Conservation (phyloP, 192 early-diverging fungal genomes). For the Coemansia sp. region DNA sequence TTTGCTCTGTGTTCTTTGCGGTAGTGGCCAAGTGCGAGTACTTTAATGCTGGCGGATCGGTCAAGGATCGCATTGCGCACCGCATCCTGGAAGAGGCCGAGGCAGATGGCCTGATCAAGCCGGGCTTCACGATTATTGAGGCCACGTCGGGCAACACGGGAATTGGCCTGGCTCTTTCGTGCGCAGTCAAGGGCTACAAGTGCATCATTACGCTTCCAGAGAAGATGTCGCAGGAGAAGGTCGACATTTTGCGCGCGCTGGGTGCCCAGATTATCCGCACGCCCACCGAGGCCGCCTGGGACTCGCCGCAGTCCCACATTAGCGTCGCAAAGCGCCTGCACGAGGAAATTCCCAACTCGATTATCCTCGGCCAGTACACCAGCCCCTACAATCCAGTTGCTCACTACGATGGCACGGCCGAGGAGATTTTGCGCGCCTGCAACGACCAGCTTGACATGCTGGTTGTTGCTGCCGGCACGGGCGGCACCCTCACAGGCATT, state of each 20-base stretch:
- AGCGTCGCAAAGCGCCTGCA: slow-evolving; percentile 91
- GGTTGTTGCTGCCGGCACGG: slow-evolving; percentile 91
- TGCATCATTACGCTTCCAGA: slow-evolving; percentile 98
- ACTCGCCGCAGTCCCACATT: slow-evolving; percentile 97
- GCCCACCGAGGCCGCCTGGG: slow-evolving; percentile 98
- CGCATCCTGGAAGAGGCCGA: slow-evolving; percentile 97
- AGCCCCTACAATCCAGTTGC: slow-evolving; percentile 98
- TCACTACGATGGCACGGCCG: slow-evolving; percentile 92
- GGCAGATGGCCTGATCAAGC: slow-evolving; percentile 81
- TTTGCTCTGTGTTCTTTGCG: too few relatives aligned
- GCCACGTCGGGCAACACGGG: slow-evolving; percentile 99
- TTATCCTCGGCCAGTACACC: slow-evolving; percentile 95
- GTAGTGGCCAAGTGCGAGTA: slow-evolving; percentile 93
- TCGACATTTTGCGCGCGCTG: slow-evolving; percentile 94
- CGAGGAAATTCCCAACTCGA: slow-evolving; percentile 91
- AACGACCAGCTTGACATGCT: slow-evolving; percentile 93
- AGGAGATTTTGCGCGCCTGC: slow-evolving; percentile 75
- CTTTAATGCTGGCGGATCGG: slow-evolving; percentile 97
- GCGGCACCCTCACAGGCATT: slow-evolving; percentile 94
- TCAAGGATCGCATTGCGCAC: slow-evolving; percentile 97
- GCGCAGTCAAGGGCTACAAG: slow-evolving; percentile 98
- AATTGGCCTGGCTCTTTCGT: slow-evolving; percentile 94
- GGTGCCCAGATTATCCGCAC: slow-evolving; percentile 98
- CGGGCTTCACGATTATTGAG: slow-evolving; percentile 94
- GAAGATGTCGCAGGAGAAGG: slow-evolving; percentile 99